These are phyloP conservation scores for Aspergillus nidulans DNA, from an alignment of 495 filamentous ascomycete genomes.

Conservation along the genomic window DNA sequence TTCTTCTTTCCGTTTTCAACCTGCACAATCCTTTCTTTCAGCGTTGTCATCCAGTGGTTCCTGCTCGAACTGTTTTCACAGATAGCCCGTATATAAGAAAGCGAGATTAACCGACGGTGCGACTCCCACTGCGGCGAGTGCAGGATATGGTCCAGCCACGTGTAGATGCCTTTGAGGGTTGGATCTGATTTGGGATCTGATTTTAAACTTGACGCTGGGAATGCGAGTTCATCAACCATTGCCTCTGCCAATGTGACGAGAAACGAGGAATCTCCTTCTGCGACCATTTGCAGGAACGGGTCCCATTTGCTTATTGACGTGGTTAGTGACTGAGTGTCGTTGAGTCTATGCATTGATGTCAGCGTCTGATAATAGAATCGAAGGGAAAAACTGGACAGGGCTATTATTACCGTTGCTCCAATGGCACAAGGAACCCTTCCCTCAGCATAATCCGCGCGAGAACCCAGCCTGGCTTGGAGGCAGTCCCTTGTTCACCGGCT, in stretches of 20 bases:
- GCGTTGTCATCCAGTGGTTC: constrained; percentile 29
- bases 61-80: constrained; percentile 24
- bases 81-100: constrained; percentile 29
- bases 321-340: constrained; percentile 23
- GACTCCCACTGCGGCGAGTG: constrained; percentile 31
- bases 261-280: constrained; percentile 27
- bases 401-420: constrained; percentile 33
- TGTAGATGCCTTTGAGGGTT: constrained; percentile 28
- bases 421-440: constrained; percentile 24
- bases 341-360: constrained; percentile 22
- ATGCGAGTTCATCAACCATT: constrained; percentile 31
- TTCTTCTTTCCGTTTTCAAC: neutral
- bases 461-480: neutral
- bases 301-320: constrained; percentile 33
- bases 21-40: constrained; percentile 18
- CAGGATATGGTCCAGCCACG: constrained; percentile 41
- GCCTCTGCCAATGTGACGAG: constrained; percentile 33
- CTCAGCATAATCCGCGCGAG: constrained; percentile 30
- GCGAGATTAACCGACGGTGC: constrained; percentile 24
- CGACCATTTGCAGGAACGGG: constrained; percentile 28
- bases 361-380: neutral
- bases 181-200: constrained; percentile 16
- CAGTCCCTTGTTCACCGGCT: constrained; percentile 4
- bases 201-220: constrained; percentile 15
- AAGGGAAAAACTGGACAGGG: neutral